Evolutionary conservation across 179 eudicot genomes (phyloP), one percentile per base, ranked within the genome.

Genomic region (Actinidia chinensis): DNA sequence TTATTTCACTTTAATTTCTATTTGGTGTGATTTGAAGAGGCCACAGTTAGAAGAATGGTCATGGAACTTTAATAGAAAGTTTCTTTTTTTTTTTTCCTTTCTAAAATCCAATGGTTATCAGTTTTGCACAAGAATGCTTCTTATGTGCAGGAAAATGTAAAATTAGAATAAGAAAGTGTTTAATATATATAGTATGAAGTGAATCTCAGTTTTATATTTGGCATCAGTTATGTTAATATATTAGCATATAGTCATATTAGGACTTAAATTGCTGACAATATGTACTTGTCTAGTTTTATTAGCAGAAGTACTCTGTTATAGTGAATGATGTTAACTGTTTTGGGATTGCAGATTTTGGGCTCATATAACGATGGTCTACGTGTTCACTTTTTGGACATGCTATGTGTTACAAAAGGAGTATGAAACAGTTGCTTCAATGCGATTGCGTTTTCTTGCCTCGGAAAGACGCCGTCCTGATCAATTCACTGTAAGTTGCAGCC

Each of bases 381-480:
- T 88, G 14, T 86, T 90, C 80, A 89, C 95, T 44, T 87, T 91
- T 76, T 95, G 98, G 98, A 85, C 98, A 73, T 95, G 95, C 78
- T 90, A 82, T 81, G 82, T 90, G 59, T 84, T 95, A 60, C 79
- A 76, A 66, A 91, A 83, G 54, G 99, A 95, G 79, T 95, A 95
- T 82, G 94, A 84, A 48, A 90, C 59, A 72, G 85, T 95, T 79
- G 86, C 95, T 69, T 66, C 86, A n/a, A 86, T 95, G 99, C 84
- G 98, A 64, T 82, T 95, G 85, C 95, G 89, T 68, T 95, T 93
- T 85, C 85, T 95, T 76, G 91, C 95, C 73, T 80, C 97, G 68
- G 93, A 88, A 86, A 90, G 78, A 81, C 90, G 99, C 9, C 98
- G 99, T 42, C 93, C 98, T 56, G 99, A 95, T 81, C 99, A 95